phyloP scores from a whole-genome alignment of 2,329 filamentous ascomycete genomes.

The Pestalotiopsis sp. region DNA sequence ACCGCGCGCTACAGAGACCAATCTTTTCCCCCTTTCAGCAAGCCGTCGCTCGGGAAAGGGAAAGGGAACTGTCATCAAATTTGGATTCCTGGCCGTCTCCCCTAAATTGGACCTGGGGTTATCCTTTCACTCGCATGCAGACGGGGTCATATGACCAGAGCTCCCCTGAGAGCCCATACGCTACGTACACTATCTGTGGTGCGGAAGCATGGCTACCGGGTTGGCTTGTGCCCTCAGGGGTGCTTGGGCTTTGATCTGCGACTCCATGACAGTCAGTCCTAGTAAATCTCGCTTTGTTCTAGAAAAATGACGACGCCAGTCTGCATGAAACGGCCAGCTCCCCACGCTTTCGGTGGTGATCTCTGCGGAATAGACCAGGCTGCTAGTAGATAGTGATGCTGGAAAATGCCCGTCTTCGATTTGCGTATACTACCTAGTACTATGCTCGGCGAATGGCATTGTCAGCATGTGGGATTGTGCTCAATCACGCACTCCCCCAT shows the following conservation, averaged over 20 bases:
- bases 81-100: background rate
- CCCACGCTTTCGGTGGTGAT: background rate
- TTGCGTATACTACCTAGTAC: background rate
- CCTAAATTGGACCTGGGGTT: slow-evolving; percentile 1
- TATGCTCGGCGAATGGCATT: background rate
- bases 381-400: background rate
- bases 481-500: background rate
- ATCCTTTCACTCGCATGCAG: slow-evolving; percentile 13
- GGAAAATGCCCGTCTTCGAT: background rate
- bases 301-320: slow-evolving; percentile 10
- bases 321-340: slow-evolving; percentile 12
- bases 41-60: background rate
- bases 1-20: background rate
- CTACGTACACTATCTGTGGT: background rate
- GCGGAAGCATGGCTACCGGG: background rate
- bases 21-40: background rate
- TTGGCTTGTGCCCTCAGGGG: background rate
- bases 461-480: background rate
- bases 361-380: background rate
- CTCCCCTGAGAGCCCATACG: background rate
- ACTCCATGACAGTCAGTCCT: background rate
- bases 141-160: slow-evolving; percentile 11
- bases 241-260: slow-evolving; percentile 1
- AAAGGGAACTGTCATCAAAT: slow-evolving; percentile 1
- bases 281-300: background rate